Base-by-base conservation (phyloP, 1,139 yeast species). In the Hansenula anomala region DNA sequence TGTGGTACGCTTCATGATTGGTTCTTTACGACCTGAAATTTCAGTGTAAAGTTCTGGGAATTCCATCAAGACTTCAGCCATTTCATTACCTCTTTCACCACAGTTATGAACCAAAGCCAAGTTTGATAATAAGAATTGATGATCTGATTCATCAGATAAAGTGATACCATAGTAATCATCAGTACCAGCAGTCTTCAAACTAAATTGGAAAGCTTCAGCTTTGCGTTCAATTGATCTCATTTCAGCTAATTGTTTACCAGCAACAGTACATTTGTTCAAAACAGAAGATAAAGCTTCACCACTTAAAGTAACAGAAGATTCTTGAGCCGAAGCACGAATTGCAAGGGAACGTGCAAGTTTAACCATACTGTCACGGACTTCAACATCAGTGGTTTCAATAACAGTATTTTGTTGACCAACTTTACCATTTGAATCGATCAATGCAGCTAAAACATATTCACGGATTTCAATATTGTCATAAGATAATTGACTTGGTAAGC, bases 61-160 rank as follows among this genome's bases (percentile, higher is more conserved):
- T 69, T 94, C 99, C 97, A 90, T 90, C 67, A 92, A 76, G 30
- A 92, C 98, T 69, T 92, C 98, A 38, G 98, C 97, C 97, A 92
- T 92, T 69, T 92, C 98, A 60, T 92, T 92, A 61, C 97, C 97
- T 50, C 97, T 67, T 70, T 89, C 97, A 61, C 97, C 97, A 73
- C 72, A 27, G 29, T 27, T 27, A 14, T 27, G 29, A 27, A 27
- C 29, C 11, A 65, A 43, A 17, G 63, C 61, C 44, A 56, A 48
- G 40, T 64, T 62, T 6, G 69, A 54, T 37, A 68, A 52, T 49
- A 69, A 50, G 49, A 63, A 69, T 52, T 62, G 60, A 38, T 66
- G 68, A 45, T 69, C 74, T 28, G 69, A 53, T n/a, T 53, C 48
- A 19, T 58, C 59, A 25, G 57, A 52, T 44, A 68, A 56, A 29